These are phyloP conservation scores for Tetragonia tetragonoides DNA, from an alignment of 148 eudicot genomes.

Conservation along the genomic window DNA sequence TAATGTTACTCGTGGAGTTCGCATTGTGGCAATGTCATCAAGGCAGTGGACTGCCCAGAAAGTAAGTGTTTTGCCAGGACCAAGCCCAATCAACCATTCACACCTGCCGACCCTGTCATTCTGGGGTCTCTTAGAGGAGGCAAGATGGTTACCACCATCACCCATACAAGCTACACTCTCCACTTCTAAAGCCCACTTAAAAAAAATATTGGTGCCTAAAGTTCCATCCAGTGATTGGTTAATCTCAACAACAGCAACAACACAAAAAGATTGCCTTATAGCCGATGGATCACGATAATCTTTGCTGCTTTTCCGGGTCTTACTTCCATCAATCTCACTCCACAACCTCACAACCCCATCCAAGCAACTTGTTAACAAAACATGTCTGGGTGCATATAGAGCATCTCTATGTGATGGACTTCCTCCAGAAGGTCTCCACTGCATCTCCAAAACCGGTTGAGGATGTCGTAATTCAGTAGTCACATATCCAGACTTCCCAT, in stretches of 20 bases:
- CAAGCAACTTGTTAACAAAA: constrained; percentile 70
- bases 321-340: constrained; percentile 81
- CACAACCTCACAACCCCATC: constrained; percentile 95
- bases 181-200: constrained; percentile 77
- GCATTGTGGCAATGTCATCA: constrained; percentile 79
- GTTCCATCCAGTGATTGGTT: constrained; percentile 65
- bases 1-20: constrained; percentile 76
- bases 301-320: constrained; percentile 52
- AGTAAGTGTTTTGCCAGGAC: constrained; percentile 57
- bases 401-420: constrained; percentile 33
- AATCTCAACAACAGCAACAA: constrained; percentile 69
- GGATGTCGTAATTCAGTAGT: constrained; percentile 73
- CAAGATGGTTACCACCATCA: constrained; percentile 33
- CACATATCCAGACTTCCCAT: constrained; percentile 43
- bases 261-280: constrained; percentile 54
- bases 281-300: constrained; percentile 49
- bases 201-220: constrained; percentile 62
- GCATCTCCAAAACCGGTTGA: constrained; percentile 70
- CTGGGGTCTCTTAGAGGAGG: constrained; percentile 36
- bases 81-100: constrained; percentile 89
- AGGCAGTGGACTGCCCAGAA: constrained; percentile 94
- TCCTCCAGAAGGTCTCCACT: constrained; percentile 82
- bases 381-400: constrained; percentile 41
- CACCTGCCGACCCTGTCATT: constrained; percentile 63
- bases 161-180: constrained; percentile 42